Conservation (phyloP, 495 filamentous ascomycete genomes). For the Diplogelasinospora grovesii region DNA sequence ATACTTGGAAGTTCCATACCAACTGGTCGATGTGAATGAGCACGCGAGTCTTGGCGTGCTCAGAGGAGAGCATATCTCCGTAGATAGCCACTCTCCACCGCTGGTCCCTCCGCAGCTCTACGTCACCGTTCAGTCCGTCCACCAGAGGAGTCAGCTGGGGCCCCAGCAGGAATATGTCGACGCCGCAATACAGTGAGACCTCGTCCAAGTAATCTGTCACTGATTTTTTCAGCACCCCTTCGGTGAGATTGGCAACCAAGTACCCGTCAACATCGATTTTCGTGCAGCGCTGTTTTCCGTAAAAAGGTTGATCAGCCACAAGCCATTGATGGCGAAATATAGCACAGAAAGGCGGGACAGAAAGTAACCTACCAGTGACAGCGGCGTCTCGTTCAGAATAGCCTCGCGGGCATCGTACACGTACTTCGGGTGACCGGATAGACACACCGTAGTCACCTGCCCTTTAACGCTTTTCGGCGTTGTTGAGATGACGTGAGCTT, state of each 20-base stretch:
- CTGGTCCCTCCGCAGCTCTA: slow-evolving; percentile 54
- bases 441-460: slow-evolving; percentile 83
- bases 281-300: slow-evolving; percentile 85
- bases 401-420: slow-evolving; percentile 79
- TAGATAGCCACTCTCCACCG: slow-evolving; percentile 88
- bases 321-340: too few species aligned
- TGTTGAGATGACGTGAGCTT: slow-evolving; percentile 74
- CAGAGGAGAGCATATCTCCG: slow-evolving; percentile 88
- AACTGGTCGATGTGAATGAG: slow-evolving; percentile 97
- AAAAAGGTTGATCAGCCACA: slow-evolving; percentile 12
- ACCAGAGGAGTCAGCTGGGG: slow-evolving; percentile 67
- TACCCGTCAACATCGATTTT: slow-evolving; percentile 87
- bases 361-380: slow-evolving; percentile 64
- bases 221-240: slow-evolving; percentile 51
- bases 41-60: slow-evolving; percentile 93
- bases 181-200: slow-evolving; percentile 77
- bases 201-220: slow-evolving; percentile 81
- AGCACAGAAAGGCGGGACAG: not conserved
- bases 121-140: slow-evolving; percentile 51
- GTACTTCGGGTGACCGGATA: slow-evolving; percentile 74
- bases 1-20: slow-evolving; percentile 46
- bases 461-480: slow-evolving; percentile 70
- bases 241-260: slow-evolving; percentile 72
- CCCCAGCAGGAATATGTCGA: slow-evolving; percentile 90
- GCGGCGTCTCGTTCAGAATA: slow-evolving; percentile 79